Percentiles rank a stretch among this genome's conserved stretches.
Conservation (phyloP, 2,329 filamentous ascomycete genomes). For the Karstenula rhodostoma region DNA sequence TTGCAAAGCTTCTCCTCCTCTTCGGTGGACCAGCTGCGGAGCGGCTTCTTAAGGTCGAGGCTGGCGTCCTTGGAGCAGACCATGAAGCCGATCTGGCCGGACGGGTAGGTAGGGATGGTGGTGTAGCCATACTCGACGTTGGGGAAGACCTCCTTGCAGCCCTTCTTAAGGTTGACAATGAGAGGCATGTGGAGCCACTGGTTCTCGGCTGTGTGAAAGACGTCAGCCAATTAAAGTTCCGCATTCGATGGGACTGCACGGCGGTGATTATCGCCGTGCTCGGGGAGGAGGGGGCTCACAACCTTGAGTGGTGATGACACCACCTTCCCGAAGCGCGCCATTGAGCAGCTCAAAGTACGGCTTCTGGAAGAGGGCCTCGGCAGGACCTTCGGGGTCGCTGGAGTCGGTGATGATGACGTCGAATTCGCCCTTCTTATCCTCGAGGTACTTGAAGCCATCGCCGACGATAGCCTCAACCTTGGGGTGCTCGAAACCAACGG, state of each 20-base stretch:
- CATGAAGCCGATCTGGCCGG: constrained; percentile 99
- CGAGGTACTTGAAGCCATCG: constrained; percentile 98
- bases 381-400: constrained; percentile 95
- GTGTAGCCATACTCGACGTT: constrained; percentile 98
- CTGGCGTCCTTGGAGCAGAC: constrained; percentile 95
- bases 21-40: constrained; percentile 81
- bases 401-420: constrained; percentile 99
- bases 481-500: constrained; percentile 90
- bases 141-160: constrained; percentile 96
- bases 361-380: constrained; percentile 97
- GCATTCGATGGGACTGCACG: constrained; percentile 23
- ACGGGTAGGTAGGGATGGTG: constrained; percentile 98
- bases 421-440: constrained; percentile 95
- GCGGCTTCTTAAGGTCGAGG: constrained; percentile 82
- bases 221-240: constrained; percentile 35
- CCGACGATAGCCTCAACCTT: constrained; percentile 92
- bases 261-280: constrained; percentile 28
- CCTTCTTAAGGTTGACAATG: constrained; percentile 94
- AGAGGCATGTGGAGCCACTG: constrained; percentile 97
- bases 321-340: constrained; percentile 89
- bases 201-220: constrained; percentile 79
- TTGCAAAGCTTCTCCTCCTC: constrained; percentile 92
- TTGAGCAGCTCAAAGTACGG: constrained; percentile 95
- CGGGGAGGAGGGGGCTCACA: constrained; percentile 78
- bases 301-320: constrained; percentile 99